These are phyloP conservation scores for Fusarium acutatum DNA, from an alignment of 2,329 filamentous ascomycete species.

Conservation along the genomic window DNA sequence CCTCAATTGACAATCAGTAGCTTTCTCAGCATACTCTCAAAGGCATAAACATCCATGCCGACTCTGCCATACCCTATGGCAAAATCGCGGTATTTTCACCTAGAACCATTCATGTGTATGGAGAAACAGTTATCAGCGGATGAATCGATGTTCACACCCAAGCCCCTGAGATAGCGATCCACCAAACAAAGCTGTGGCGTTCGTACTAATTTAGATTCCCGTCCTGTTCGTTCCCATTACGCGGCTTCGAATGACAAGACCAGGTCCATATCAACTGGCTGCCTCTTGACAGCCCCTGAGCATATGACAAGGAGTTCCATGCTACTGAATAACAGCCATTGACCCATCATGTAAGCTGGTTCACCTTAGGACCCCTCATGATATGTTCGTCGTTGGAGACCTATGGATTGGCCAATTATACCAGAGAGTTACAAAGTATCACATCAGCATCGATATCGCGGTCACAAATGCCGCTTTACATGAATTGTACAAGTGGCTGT, in stretches of 20 bases:
- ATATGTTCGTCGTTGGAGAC: neutral
- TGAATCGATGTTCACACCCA: neutral
- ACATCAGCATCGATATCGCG: neutral
- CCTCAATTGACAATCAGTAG: neutral
- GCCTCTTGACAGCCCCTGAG: conserved; percentile 21
- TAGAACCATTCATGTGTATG: neutral
- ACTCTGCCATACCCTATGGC: neutral
- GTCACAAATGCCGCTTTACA: neutral
- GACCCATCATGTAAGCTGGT: neutral
- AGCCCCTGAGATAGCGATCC: neutral
- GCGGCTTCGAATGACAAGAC: conserved; percentile 5
- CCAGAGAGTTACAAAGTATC: neutral
- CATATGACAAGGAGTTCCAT: neutral
- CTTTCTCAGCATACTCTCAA: neutral
- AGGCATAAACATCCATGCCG: too few relatives aligned
- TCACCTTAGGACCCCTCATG: neutral
- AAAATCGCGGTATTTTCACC: too few relatives aligned
- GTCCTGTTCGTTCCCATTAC: conserved; percentile 7
- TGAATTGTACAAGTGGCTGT: neutral
- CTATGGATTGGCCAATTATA: neutral
- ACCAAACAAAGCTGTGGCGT: neutral
- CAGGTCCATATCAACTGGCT: neutral
- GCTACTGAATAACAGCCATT: neutral
- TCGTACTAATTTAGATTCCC: neutral
- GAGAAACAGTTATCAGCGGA: neutral